phyloP scores from a whole-genome alignment of 805 yeast genomes.

The Spathaspora boniae region DNA sequence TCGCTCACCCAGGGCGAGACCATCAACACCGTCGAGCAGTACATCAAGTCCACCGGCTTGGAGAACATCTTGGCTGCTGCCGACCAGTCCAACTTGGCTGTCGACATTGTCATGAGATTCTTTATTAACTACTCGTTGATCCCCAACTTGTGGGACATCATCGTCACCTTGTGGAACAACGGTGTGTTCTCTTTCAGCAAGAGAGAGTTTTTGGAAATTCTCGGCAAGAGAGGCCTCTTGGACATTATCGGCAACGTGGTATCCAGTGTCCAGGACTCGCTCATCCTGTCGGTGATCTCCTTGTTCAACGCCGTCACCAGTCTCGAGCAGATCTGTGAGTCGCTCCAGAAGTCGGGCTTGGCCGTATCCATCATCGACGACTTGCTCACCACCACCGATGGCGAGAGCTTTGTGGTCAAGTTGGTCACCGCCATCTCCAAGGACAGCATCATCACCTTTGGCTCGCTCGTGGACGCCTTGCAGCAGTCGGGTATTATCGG shows the following conservation, averaged over 20 bases:
- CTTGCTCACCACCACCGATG: conserved; percentile 9
- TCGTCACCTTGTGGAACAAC: conserved; percentile 7
- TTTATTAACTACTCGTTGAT: conserved; percentile 8
- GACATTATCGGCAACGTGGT: conserved; percentile 7
- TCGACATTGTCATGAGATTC: conserved; percentile 11
- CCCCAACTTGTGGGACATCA: conserved; percentile 9
- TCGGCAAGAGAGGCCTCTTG: conserved; percentile 11
- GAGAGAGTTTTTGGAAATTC: too few species aligned
- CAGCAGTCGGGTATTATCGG: conserved; percentile 7
- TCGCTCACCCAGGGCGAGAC: conserved; percentile 7
- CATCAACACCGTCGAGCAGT: conserved; percentile 9
- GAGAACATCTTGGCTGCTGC: conserved; percentile 9
- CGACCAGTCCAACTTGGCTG: conserved; percentile 12
- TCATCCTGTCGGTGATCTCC: conserved; percentile 6
- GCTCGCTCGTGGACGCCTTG: conserved; percentile 7
- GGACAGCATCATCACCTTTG: conserved; percentile 8
- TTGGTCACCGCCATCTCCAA: conserved; percentile 8
- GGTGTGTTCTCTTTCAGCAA: conserved; percentile 7
- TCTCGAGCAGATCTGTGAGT: conserved; percentile 9
- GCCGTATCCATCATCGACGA: conserved; percentile 12
- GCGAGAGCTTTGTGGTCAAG: conserved; percentile 9
- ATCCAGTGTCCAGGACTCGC: conserved; percentile 5
- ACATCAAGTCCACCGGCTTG: conserved; percentile 9
- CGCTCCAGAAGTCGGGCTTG: conserved; percentile 14
- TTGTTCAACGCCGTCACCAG: conserved; percentile 9